Percentiles rank a stretch among this genome's conserved stretches.
These are phyloP conservation scores for Insectozyma bohioensis DNA, from an alignment of 1,139 yeast species.

Conservation along the genomic window DNA sequence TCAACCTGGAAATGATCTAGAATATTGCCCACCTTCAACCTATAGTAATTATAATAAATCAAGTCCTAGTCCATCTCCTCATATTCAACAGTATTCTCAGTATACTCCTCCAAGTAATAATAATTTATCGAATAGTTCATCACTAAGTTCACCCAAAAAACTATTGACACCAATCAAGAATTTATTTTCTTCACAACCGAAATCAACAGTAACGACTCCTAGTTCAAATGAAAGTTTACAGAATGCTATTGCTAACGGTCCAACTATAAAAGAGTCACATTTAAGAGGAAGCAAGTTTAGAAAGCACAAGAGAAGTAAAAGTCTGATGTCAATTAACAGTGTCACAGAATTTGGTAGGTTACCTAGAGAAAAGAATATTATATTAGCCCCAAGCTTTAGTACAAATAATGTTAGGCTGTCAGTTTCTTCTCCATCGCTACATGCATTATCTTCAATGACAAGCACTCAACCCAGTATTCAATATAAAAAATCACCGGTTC, in stretches of 20 bases:
- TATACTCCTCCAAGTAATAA: constrained; percentile 27
- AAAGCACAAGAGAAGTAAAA: constrained; percentile 9
- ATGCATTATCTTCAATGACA: not conserved
- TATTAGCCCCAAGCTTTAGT: no score
- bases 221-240: constrained; percentile 13
- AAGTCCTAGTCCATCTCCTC: constrained; percentile 26
- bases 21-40: constrained; percentile 7
- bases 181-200: constrained; percentile 27
- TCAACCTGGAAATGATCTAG: constrained; percentile 3
- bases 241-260: constrained; percentile 1
- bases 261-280: constrained; percentile 10
- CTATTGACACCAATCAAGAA: constrained; percentile 44
- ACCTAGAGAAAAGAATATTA: constrained; percentile 10
- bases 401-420: constrained; percentile 3
- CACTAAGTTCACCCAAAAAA: constrained; percentile 41
- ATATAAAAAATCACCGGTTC: no score
- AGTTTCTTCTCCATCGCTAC: constrained; percentile 8
- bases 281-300: constrained; percentile 5
- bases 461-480: not conserved
- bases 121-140: constrained; percentile 13
- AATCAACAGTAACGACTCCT: constrained; percentile 12
- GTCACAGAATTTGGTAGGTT: constrained; percentile 4
- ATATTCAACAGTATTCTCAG: constrained; percentile 19
- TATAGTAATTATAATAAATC: constrained; percentile 6
- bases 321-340: constrained; percentile 5